Evolutionary conservation across 2,329 filamentous ascomycete genomes (phyloP).

Genomic region (Nakataea oryzae): DNA sequence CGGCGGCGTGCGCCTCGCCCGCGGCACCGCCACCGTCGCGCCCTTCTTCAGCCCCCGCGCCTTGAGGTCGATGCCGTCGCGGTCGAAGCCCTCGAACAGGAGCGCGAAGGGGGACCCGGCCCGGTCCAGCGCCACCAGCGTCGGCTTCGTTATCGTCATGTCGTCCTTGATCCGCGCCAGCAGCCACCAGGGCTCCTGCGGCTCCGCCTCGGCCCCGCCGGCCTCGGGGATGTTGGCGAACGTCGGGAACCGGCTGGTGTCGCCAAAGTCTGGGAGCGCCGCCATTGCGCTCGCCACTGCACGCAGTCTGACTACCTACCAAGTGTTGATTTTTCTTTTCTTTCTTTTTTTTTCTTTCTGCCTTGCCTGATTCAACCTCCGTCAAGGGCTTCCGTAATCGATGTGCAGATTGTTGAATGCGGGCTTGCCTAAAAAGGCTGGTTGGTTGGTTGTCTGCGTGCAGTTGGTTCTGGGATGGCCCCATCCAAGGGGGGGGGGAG

Average conservation of each 20-base stretch:
- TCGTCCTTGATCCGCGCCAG: constrained; percentile 34
- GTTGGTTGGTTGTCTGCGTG: background rate
- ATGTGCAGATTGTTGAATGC: too few species aligned
- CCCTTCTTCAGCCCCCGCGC: constrained; percentile 23
- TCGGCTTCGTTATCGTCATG: constrained; percentile 38
- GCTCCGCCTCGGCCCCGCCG: constrained; percentile 5
- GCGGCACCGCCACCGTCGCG: constrained; percentile 24
- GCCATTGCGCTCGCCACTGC: constrained; percentile 4
- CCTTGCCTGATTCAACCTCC: background rate
- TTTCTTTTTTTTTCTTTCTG: background rate
- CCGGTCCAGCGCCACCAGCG: constrained; percentile 32
- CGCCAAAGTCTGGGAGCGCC: constrained; percentile 19
- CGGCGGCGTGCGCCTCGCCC: constrained; percentile 22
- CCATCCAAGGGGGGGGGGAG: background rate
- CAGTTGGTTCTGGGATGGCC: background rate
- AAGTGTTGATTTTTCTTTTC: background rate
- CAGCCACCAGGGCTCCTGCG: constrained; percentile 20
- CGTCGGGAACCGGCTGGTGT: constrained; percentile 21
- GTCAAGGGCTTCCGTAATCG: background rate
- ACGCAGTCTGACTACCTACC: too few species aligned
- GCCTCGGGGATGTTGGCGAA: constrained; percentile 19
- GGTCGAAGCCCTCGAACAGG: constrained; percentile 29
- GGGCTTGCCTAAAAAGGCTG: too few species aligned
- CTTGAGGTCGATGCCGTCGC: constrained; percentile 22
- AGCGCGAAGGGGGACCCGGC: constrained; percentile 29